These are phyloP conservation scores for Eutrema yunnanense DNA, from an alignment of 345 rosid species.

Conservation along the genomic window DNA sequence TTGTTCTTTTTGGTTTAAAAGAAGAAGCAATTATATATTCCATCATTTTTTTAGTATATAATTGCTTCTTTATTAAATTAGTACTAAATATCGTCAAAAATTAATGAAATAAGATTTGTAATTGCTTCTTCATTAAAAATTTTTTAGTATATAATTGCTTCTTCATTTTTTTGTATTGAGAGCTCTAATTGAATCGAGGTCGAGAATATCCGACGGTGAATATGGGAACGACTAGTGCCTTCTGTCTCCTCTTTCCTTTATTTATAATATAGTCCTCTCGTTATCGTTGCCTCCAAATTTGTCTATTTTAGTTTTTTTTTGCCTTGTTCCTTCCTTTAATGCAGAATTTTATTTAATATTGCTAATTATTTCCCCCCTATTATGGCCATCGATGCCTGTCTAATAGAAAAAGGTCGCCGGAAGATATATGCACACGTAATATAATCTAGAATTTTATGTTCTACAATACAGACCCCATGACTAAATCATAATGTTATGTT, in stretches of 20 bases:
- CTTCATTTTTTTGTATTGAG: constrained; percentile 18
- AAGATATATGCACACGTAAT: constrained; percentile 20
- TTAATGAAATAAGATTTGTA: too few relatives aligned
- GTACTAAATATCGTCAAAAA: too few relatives aligned
- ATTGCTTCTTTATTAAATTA: too few relatives aligned
- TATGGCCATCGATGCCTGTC: constrained; percentile 7
- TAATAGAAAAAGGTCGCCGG: constrained; percentile 15
- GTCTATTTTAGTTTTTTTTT: not conserved
- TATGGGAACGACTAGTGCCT: not conserved
- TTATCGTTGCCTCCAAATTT: constrained; percentile 14
- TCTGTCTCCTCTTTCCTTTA: constrained; percentile 28
- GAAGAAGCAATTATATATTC: too few relatives aligned
- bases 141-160: too few relatives aligned
- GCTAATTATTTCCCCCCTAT: not conserved
- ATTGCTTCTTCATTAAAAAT: too few relatives aligned
- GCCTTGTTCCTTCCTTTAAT: not conserved
- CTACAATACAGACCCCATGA: not conserved
- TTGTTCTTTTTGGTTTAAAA: too few relatives aligned
- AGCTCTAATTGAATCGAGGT: constrained; percentile 51
- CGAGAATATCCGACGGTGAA: constrained; percentile 25
- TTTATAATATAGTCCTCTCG: constrained; percentile 17
- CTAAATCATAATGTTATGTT: not conserved
- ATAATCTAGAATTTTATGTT: not conserved
- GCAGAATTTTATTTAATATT: not conserved
- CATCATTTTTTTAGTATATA: too few relatives aligned